Evolutionary conservation across 2,329 filamentous ascomycete species (phyloP), one percentile per base, ranked within the genome.

Genomic region (Alternaria triticina): DNA sequence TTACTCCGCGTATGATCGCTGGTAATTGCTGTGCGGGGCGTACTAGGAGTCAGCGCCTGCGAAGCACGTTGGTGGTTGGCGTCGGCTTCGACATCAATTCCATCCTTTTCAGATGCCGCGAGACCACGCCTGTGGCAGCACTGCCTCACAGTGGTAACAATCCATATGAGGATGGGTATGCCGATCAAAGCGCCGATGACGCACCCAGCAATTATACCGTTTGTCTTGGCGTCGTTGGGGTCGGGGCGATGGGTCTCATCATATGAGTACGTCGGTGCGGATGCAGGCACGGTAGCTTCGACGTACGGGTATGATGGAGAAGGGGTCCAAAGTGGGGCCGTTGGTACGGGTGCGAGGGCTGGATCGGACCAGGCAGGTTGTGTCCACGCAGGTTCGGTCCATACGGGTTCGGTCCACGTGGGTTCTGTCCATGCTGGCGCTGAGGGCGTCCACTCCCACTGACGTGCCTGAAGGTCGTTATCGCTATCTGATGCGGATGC

Each of bases 101-200:
- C 5, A 1, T 36, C 5, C 4, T 36, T 6, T 3, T 9, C 0
- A 4, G 8, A 20, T 23, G 28, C 5, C 0, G 15, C 0, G 7
- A 1, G 28, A 1, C 5, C 1, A 20, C 20, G 28, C 17, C 15
- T 12, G 13, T 52, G 13, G 12, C n/a, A 10, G 17, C 15, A 12
- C 17, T 7, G 17, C 12, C 49, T 4, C 5, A 15, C 8, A 9
- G 15, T 36, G 20, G 49, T n/a, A 23, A n/a, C 15, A 36, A 36
- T 10, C 15, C 15, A 36, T 36, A 36, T 36, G 33, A 36, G 33
- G 8, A 36, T 36, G 4, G 33, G 1, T 36, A 36, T 36, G 33
- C 33, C 33, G 1, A 36, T 5, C 15, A 36, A 8, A 36, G 15
- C 3, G 17, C 49, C 28, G 36, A 23, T 36, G 49, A 52, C 13